A percentile compares a stretch with the other conserved stretches of the same genome.
These are phyloP conservation scores for Epichloe baconii DNA, from an alignment of 2,329 filamentous ascomycete genomes.

Conservation along the genomic window DNA sequence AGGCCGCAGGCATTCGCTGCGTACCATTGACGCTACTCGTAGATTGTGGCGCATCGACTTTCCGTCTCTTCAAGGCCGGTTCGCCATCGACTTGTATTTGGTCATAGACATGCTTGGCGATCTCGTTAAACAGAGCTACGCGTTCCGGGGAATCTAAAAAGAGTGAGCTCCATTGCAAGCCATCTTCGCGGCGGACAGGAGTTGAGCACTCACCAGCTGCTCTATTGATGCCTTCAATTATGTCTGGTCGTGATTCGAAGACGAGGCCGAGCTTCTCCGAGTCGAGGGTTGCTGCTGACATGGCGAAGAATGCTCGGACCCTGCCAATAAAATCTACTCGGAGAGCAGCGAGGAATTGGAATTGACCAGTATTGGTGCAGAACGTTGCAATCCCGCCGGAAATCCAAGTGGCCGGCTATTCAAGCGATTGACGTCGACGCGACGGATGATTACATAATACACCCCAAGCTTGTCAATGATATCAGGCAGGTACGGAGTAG, in stretches of 20 bases:
- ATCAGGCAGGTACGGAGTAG: no score
- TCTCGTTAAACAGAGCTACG: constrained; percentile 43
- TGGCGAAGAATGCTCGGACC: constrained; percentile 9
- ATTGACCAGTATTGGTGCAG: neutral
- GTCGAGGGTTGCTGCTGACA: constrained; percentile 33
- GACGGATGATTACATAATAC: constrained; percentile 6
- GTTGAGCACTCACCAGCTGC: constrained; percentile 33
- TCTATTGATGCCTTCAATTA: constrained; percentile 38
- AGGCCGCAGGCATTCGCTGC: neutral
- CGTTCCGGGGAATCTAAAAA: constrained; percentile 34
- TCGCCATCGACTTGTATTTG: constrained; percentile 27
- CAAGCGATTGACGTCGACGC: constrained; percentile 3
- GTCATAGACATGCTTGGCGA: constrained; percentile 36
- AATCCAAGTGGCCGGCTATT: no score
- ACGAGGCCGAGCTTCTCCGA: constrained; percentile 34
- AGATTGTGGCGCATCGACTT: constrained; percentile 31
- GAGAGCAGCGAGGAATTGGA: constrained; percentile 4
- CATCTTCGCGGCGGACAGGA: neutral
- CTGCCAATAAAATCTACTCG: neutral
- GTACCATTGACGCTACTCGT: constrained; percentile 11
- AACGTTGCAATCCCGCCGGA: neutral
- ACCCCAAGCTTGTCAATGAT: no score
- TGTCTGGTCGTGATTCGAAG: constrained; percentile 43
- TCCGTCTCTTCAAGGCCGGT: constrained; percentile 38
- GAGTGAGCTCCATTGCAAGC: neutral